phyloP scores from a whole-genome alignment of 2,329 filamentous ascomycete genomes.

The Chrysoporthe cubensis region DNA sequence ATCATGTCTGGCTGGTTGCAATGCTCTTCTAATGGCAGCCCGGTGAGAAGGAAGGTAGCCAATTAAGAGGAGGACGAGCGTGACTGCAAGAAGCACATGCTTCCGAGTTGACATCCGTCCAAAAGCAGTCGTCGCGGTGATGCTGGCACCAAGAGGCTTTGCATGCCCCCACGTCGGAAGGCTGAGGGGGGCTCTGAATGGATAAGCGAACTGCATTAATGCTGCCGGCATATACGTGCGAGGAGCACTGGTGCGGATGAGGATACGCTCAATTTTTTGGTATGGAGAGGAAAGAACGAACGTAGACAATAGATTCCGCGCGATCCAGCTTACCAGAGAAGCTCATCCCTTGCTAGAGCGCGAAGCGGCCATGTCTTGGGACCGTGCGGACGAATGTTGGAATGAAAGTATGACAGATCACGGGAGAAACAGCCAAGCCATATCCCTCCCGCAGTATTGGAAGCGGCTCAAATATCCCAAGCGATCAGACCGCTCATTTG shows the following conservation, averaged over 20 bases:
- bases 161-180: background rate
- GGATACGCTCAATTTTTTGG: no score
- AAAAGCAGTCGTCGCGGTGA: background rate
- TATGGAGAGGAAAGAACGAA: background rate
- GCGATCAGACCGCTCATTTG: background rate
- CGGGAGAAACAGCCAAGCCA: background rate
- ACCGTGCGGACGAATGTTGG: background rate
- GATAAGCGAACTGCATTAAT: no score
- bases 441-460: background rate
- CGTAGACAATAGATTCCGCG: background rate
- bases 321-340: background rate
- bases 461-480: background rate
- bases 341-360: background rate
- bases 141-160: background rate
- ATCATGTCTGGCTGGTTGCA: background rate
- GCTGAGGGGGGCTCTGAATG: background rate
- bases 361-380: background rate
- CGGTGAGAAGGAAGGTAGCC: background rate
- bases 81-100: background rate
- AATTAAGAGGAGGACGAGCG: background rate
- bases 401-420: background rate
- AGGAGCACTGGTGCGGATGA: background rate
- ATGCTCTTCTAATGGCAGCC: background rate
- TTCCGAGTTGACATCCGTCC: conserved; percentile 3
- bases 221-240: background rate